A percentile compares a stretch with the other conserved stretches of the same genome.
These are phyloP conservation scores for Dictyostelium capitatum DNA, from an alignment of 78 protist species.

Conservation along the genomic window DNA sequence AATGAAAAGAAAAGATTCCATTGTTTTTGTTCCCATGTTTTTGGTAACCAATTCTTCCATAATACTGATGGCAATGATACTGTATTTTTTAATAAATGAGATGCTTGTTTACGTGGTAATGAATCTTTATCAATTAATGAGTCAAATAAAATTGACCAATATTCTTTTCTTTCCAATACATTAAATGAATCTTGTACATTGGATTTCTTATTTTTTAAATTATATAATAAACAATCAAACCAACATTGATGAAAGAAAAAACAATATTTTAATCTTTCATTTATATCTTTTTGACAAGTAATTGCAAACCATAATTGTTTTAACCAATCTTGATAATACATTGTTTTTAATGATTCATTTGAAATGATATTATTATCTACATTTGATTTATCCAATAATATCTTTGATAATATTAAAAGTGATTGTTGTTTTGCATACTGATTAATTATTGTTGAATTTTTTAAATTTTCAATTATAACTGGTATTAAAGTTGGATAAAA, in stretches of 20 bases:
- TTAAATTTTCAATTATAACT: constrained; percentile 24
- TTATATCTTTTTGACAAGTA: constrained; percentile 1
- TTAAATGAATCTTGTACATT: constrained; percentile 7
- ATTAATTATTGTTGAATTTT: constrained; percentile 10
- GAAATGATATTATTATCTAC: background rate
- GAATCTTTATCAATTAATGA: constrained; percentile 60
- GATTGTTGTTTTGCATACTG: constrained; percentile 46
- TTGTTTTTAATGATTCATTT: background rate
- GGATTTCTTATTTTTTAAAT: background rate
- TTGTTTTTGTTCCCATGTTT: constrained; percentile 33
- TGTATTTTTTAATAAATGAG: constrained; percentile 37
- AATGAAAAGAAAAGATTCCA: constrained; percentile 59
- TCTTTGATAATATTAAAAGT: background rate
- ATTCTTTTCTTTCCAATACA: constrained; percentile 6
- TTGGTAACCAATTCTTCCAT: constrained; percentile 39
- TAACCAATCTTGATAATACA: constrained; percentile 18
- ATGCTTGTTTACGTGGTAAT: constrained; percentile 61
- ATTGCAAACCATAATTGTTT: constrained; percentile 27
- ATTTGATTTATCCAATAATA: background rate
- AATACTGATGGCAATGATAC: constrained; percentile 10
- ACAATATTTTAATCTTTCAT: constrained; percentile 43
- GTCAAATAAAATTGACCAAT: constrained; percentile 17
- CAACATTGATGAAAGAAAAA: constrained; percentile 38
- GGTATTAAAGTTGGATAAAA: constrained; percentile 17
- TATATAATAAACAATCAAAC: background rate